phyloP scores from a whole-genome alignment of 148 eudicot species.

The Beta vulgaris region DNA sequence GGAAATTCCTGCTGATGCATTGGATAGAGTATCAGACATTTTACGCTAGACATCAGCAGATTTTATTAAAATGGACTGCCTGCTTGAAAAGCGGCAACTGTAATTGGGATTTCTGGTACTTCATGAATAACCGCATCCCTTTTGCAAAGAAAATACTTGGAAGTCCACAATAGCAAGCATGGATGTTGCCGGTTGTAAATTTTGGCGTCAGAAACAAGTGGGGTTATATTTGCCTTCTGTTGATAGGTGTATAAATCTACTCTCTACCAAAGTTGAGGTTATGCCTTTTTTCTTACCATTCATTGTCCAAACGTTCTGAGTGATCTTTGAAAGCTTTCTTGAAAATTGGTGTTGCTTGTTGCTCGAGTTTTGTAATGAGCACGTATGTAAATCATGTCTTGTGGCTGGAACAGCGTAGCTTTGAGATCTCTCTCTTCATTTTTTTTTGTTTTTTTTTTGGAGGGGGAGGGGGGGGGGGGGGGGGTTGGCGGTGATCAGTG shows the following conservation, averaged over 20 bases:
- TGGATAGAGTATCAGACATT: slow-evolving; percentile 60
- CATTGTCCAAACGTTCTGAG: slow-evolving; percentile 1
- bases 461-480: no score
- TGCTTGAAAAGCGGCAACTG: background rate
- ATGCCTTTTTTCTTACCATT: background rate
- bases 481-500: no score
- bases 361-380: slow-evolving; percentile 21
- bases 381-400: slow-evolving; percentile 8
- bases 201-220: slow-evolving; percentile 4
- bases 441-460: no score
- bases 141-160: slow-evolving; percentile 3
- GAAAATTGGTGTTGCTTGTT: slow-evolving; percentile 10
- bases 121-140: background rate
- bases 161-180: slow-evolving; percentile 13
- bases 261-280: background rate
- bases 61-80: background rate
- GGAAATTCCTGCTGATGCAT: slow-evolving; percentile 82
- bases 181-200: slow-evolving; percentile 23
- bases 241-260: background rate
- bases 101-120: background rate
- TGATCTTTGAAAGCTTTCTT: slow-evolving; percentile 10
- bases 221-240: slow-evolving; percentile 11
- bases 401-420: background rate
- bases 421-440: no score
- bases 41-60: slow-evolving; percentile 27